Evolutionary conservation across 495 filamentous ascomycete species (phyloP).

Genomic region (Lasiosphaeriaceae sp.): DNA sequence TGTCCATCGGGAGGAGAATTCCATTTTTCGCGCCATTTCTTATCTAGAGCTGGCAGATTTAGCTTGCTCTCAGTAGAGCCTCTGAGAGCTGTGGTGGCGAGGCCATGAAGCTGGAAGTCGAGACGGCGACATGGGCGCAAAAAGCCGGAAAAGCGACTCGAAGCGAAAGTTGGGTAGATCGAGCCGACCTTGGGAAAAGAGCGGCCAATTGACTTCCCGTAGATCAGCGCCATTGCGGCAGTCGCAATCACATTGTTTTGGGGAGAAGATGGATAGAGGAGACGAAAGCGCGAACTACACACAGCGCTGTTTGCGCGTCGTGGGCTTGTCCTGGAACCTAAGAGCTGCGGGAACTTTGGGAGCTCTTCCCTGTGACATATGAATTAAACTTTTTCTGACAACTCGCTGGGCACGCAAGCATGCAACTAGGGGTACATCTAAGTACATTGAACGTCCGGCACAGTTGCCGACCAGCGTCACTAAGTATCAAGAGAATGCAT

Average conservation of each 20-base stretch:
- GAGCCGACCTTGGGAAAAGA: conserved; percentile 16
- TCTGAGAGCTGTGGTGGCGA: conserved; percentile 17
- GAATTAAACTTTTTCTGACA: too few relatives aligned
- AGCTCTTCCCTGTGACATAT: neutral
- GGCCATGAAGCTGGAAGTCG: neutral
- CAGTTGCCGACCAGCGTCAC: too few relatives aligned
- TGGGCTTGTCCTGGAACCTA: neutral
- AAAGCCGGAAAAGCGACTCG: neutral
- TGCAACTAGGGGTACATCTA: too few relatives aligned
- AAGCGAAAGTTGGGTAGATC: neutral
- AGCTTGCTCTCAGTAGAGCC: conserved; percentile 42
- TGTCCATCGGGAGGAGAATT: conserved; percentile 11
- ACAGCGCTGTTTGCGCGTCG: neutral
- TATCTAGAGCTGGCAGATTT: conserved; percentile 62
- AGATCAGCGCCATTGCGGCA: conserved; percentile 24
- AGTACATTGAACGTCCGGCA: too few relatives aligned
- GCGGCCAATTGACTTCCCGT: conserved; percentile 29
- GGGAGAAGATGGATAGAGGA: neutral
- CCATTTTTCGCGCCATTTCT: conserved; percentile 65
- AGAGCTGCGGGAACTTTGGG: neutral
- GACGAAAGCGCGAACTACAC: neutral
- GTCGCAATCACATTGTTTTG: conserved; percentile 20
- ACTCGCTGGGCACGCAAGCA: too few relatives aligned
- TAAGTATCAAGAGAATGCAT: too few relatives aligned
- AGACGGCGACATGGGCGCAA: conserved; percentile 4